Evolutionary conservation across 2,329 filamentous ascomycete genomes (phyloP).

Genomic region (Dothideomycetes sp.): DNA sequence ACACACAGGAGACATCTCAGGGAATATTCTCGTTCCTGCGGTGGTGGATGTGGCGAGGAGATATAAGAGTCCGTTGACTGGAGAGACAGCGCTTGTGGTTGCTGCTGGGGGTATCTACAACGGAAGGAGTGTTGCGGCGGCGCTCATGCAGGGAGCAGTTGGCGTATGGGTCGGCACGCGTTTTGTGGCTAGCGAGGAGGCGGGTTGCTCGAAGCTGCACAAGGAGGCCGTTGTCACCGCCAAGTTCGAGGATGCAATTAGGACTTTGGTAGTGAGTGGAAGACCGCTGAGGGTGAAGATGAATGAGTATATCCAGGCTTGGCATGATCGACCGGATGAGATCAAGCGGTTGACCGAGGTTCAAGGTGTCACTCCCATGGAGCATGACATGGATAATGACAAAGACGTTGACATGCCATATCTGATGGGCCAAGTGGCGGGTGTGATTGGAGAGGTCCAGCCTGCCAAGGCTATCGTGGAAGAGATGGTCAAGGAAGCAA

Average conservation of each 20-base stretch:
- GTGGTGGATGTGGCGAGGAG: conserved; percentile 71
- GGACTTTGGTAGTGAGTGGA: conserved; percentile 74
- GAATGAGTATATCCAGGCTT: conserved; percentile 73
- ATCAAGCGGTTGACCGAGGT: conserved; percentile 62
- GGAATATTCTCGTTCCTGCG: conserved; percentile 74
- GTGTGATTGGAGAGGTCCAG: conserved; percentile 63
- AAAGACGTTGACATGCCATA: conserved; percentile 72
- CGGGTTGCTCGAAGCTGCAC: conserved; percentile 68
- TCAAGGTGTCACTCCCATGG: conserved; percentile 67
- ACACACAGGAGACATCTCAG: conserved; percentile 81
- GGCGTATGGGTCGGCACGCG: conserved; percentile 89
- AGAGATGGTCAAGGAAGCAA: conserved; percentile 76
- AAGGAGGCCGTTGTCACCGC: conserved; percentile 78
- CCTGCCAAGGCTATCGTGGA: conserved; percentile 76
- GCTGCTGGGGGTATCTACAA: conserved; percentile 83
- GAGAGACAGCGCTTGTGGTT: conserved; percentile 64
- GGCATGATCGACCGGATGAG: conserved; percentile 66
- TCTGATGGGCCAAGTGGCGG: conserved; percentile 89
- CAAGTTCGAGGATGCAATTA: conserved; percentile 64
- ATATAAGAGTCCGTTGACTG: conserved; percentile 62
- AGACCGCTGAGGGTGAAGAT: conserved; percentile 68
- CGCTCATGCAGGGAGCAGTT: conserved; percentile 75
- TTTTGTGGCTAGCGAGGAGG: conserved; percentile 76
- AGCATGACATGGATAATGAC: conserved; percentile 71
- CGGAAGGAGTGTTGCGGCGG: conserved; percentile 67